Percentiles rank a stretch among this genome's conserved stretches.
Evolutionary conservation across 2,329 filamentous ascomycete genomes (phyloP).

Genomic region (Aspergillus quadricinctus): DNA sequence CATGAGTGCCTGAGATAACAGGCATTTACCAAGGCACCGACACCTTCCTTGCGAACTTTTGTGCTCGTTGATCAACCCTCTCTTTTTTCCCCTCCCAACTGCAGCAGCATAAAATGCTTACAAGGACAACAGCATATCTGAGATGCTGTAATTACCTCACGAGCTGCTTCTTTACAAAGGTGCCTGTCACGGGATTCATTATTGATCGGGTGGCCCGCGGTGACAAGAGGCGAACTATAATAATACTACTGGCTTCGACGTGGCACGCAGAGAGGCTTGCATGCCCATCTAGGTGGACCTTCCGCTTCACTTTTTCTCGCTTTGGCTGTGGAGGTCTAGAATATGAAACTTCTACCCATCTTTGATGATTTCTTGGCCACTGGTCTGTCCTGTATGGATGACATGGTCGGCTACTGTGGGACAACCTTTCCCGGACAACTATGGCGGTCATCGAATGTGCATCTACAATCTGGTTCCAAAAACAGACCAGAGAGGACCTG

Average conservation of each 20-base stretch:
- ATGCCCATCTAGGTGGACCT: conserved; percentile 14
- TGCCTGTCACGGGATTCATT: neutral
- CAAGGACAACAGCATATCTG: neutral
- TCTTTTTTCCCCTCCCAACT: neutral
- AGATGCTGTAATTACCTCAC: neutral
- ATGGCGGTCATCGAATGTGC: neutral
- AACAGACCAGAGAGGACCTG: neutral
- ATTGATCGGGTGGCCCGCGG: conserved; percentile 10
- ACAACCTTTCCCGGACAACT: neutral
- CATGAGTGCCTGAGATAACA: neutral
- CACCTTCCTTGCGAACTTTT: neutral
- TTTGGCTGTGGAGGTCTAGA: neutral
- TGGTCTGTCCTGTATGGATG: conserved; percentile 14
- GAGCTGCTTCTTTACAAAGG: neutral
- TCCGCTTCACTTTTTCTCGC: conserved; percentile 14
- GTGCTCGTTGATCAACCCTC: neutral
- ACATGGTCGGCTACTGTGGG: neutral
- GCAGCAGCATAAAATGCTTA: neutral
- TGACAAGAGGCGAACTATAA: conserved; percentile 9
- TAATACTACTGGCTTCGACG: conserved; percentile 14
- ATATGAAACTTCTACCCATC: conserved; percentile 1
- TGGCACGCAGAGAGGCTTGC: conserved; percentile 19
- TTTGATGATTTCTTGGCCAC: conserved; percentile 9
- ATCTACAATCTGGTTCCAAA: neutral
- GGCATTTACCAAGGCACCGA: neutral